Evolutionary conservation across 2,329 filamentous ascomycete species (phyloP), one percentile per base, ranked within the genome.

Genomic region (Hypoxylon sp.): DNA sequence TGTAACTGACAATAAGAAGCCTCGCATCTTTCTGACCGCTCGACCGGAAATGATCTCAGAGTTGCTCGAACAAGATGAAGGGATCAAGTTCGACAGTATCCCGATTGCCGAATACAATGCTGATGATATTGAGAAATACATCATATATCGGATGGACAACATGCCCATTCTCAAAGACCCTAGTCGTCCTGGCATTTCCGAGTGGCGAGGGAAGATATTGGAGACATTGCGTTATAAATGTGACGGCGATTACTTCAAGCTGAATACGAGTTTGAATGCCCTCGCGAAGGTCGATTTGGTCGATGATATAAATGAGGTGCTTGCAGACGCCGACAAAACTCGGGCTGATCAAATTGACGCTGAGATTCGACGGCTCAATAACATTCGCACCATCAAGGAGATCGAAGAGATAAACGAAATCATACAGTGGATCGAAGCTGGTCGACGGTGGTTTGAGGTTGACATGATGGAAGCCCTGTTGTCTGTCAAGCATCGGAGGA

Each of bases 331-430:
- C 1, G 76, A 76, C 20, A 77, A 75, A 59, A 74, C 76, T 14
- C 70, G 77, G 6, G 58, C 68, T 11, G 76, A 78, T 27, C 79
- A 79, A 63, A 79, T 81, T 30, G 73, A 75, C 46, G 72, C 75
- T 14, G 79, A 80, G 22, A 72, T 81, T 33, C 73, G 75, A 27
- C 72, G 65, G 0, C 75, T 81, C 14, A 79, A 80, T 56, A 72
- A 72, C 25, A 73, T 57, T 3, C 73, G 78, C 2, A 80, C 78
- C 0, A 46, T 74, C 2, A 80, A 78, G 44, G 79, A 81, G 56
- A 79, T 81, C 3, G 53, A 73, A 8, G 79, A 81, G 49, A 80
- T 80, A 51, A 81, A 81, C 55, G 79, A 81, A 58, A 78, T 81
- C 13, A 79, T 81, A 25, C 67, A 77, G n/a, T 81, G 79, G 79